Evolutionary conservation across 2,329 filamentous ascomycete species (phyloP).

Genomic region (Botryotinia calthae): DNA sequence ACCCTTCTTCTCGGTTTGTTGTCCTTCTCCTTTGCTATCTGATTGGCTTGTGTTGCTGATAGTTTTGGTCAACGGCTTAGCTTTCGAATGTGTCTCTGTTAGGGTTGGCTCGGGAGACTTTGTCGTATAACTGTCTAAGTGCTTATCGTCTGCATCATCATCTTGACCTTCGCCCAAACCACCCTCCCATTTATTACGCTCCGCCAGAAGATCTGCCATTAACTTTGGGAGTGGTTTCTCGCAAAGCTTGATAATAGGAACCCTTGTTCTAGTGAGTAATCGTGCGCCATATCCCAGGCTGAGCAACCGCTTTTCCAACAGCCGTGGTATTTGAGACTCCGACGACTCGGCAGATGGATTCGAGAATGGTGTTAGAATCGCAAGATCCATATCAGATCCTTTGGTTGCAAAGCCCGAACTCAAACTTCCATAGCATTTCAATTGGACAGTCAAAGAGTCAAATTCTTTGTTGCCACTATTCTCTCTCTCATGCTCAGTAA

Average conservation of each 20-base stretch:
- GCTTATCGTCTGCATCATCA: slow-evolving; percentile 30
- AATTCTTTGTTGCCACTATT: slow-evolving; percentile 47
- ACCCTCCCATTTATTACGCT: slow-evolving; percentile 70
- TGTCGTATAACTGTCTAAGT: not conserved
- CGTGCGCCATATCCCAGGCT: slow-evolving; percentile 71
- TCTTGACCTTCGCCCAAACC: slow-evolving; percentile 40
- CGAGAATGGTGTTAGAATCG: slow-evolving; percentile 66
- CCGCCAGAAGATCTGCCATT: slow-evolving; percentile 58
- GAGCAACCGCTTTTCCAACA: slow-evolving; percentile 73
- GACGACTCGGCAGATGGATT: slow-evolving; percentile 51
- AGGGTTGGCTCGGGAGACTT: slow-evolving; percentile 6
- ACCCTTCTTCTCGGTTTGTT: not conserved
- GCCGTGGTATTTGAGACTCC: slow-evolving; percentile 64
- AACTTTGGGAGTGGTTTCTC: slow-evolving; percentile 64
- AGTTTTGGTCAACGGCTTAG: not conserved
- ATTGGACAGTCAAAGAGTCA: slow-evolving; percentile 55
- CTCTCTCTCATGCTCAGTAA: slow-evolving; percentile 52
- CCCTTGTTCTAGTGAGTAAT: slow-evolving; percentile 72
- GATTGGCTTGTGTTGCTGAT: not conserved
- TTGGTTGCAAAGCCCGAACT: slow-evolving; percentile 83
- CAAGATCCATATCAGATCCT: slow-evolving; percentile 88
- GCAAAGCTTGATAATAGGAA: slow-evolving; percentile 87
- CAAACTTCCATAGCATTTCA: slow-evolving; percentile 80
- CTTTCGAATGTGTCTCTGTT: not conserved
- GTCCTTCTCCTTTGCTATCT: not conserved